Evolutionary conservation across 768 basidiomycete species (phyloP), one percentile per base, ranked within the genome.

Genomic region (Sistotremastrum suecicum): DNA sequence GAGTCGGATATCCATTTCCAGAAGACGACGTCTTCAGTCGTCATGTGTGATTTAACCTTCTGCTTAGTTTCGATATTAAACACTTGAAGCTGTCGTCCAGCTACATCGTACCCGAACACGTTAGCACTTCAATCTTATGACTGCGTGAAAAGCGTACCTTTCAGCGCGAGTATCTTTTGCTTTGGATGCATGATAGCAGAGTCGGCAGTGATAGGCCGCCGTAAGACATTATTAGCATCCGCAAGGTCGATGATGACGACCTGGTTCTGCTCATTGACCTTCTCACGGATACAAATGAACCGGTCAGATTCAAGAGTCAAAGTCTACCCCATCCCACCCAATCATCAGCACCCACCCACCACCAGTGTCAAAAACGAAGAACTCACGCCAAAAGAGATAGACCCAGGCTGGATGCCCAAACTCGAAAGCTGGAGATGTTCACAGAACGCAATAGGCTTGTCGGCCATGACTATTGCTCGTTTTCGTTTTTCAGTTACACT

Each of bases 221-320:
- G 82, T 46, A 92, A 75, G 56, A 98, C 86, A 82, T 94, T 88
- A 69, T 97, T 97, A 56, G 92, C 89, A 63, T 98, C 89, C 50
- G 83, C 71, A 52, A 99, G 81, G 79, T 98, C 94, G 60, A 99
- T 85, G 60, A 99, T 98, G 61, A 97, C 94, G 52, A 99, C 95
- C 66, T 97, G 92, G 66, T 94, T 90, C 59, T 88, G 82, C 52
- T 92, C 91, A 57, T 84, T 81, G 58, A 89, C 76, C 64, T 90
- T 91, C 70, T 98, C 94, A 47, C 94, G 85, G 50, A 98, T 80
- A 63, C 95, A 98, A 56, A 99, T 95, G 66, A 87, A 99, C 62
- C 88, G 86, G 71, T 99, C 95, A 53, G 89, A 94, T 67, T 98
- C 91, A 53, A 99, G 72, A 4, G 95, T 97, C 54, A 98, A 68